Percentiles rank a stretch among this genome's conserved stretches.
phyloP scores from a whole-genome alignment of 805 yeast genomes.

The Barnettozyma californica region DNA sequence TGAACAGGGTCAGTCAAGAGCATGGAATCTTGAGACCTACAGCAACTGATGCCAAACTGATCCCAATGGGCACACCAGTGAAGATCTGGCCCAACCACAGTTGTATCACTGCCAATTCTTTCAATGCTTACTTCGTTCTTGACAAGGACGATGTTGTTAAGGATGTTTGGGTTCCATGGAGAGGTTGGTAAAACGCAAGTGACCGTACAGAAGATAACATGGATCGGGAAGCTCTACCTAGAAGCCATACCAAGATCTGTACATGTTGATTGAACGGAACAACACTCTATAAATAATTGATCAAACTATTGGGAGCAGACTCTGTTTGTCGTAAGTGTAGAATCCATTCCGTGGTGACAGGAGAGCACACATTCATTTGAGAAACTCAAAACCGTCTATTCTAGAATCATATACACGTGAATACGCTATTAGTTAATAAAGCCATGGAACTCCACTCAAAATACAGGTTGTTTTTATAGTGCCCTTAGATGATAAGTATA shows the following conservation, averaged over 20 bases:
- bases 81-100: constrained; percentile 63
- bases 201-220: no score
- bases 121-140: constrained; percentile 45
- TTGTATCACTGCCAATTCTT: constrained; percentile 65
- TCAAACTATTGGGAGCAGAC: constrained; percentile 25
- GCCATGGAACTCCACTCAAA: no score
- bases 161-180: constrained; percentile 66
- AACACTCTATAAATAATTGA: background rate
- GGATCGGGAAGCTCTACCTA: no score
- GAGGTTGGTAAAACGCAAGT: constrained; percentile 37
- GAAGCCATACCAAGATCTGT: no score
- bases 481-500: no score
- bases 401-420: no score
- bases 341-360: constrained; percentile 44
- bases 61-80: constrained; percentile 52
- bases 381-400: no score
- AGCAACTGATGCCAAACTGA: constrained; percentile 15
- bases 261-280: no score
- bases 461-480: no score
- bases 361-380: constrained; percentile 51
- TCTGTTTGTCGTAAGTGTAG: constrained; percentile 25
- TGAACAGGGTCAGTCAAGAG: constrained; percentile 70
- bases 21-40: constrained; percentile 66
- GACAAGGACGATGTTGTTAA: constrained; percentile 43
- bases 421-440: no score